Evolutionary conservation across 2,329 filamentous ascomycete species (phyloP).

Genomic region (Sporothrix globosa): DNA sequence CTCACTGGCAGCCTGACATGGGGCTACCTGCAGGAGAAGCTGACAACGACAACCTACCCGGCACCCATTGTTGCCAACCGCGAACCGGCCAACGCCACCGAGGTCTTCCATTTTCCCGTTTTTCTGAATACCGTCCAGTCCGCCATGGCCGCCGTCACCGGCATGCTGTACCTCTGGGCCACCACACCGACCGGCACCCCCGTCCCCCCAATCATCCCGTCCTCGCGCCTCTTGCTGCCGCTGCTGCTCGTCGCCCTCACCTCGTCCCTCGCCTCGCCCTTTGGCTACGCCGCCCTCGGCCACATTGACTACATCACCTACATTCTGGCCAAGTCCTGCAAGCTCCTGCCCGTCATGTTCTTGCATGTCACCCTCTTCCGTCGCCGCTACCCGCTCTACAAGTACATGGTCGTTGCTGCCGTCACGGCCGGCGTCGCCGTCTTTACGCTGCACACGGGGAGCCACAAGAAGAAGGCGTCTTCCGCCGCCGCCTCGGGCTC

Average conservation of each 20-base stretch:
- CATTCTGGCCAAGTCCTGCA: conserved; percentile 96
- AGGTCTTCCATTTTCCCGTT: conserved; percentile 90
- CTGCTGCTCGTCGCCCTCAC: conserved; percentile 85
- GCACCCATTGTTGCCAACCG: conserved; percentile 43
- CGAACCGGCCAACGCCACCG: conserved; percentile 54
- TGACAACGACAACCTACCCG: conserved; percentile 89
- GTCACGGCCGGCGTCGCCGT: conserved; percentile 92
- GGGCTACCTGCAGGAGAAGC: conserved; percentile 95
- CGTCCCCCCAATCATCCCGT: conserved; percentile 74
- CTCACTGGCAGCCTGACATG: conserved; percentile 72
- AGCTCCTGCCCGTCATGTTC: conserved; percentile 97
- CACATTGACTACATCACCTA: conserved; percentile 99
- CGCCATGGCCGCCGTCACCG: conserved; percentile 79
- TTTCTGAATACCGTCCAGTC: conserved; percentile 97
- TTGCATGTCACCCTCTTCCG: conserved; percentile 91
- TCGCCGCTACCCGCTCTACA: conserved; percentile 88
- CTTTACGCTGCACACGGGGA: conserved; percentile 84
- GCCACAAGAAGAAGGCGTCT: conserved; percentile 49
- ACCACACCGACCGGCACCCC: conserved; percentile 59
- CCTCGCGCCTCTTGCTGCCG: conserved; percentile 71
- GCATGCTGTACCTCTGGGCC: conserved; percentile 75
- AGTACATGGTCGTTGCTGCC: conserved; percentile 89
- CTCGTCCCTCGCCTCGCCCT: conserved; percentile 86
- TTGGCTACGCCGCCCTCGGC: conserved; percentile 87
- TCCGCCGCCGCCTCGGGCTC: background rate